Base-by-base conservation (phyloP, 306 rosid species). In the Mimosa pudica region DNA sequence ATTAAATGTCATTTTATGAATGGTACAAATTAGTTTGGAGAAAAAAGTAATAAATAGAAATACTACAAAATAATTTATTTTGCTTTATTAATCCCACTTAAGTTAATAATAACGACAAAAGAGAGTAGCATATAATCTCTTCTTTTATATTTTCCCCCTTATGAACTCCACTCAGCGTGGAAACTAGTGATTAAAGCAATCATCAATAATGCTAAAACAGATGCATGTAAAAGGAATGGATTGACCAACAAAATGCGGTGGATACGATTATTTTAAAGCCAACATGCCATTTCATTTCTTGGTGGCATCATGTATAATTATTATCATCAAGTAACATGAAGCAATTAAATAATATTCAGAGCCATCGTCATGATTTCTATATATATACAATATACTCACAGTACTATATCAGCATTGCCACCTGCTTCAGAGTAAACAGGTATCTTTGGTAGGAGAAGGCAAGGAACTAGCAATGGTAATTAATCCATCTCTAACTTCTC, bases 241-340 rank as follows among this genome's bases (percentile, higher is more conserved):
- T 75, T 12, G 46, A 35, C 60, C 49, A 70, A 60, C 68, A 66
- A 78, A 73, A 69, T 47, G 76, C 20, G 72, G 41, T 73, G 51
- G 72, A 86, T 13, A 7, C 6, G 75, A 47, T 42, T 82, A 72
- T 71, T 75, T 44, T 70, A 62, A 76, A 75, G 61, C 55, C 68
- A 77, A 79, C 85, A 83, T 83, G 88, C 64, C 82, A 71, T 45
- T 14, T 67, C 78, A 77, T 83, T 79, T 84, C 82, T 63, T 67
- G 67, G 69, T 81, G 38, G 65, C 14, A 33, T 64, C 48, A 77
- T 66, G 70, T 73, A 74, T 62, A 45, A n/a, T 73, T 45, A 11
- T 38, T 38, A 38, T 66, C 20, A 54, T 54, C 32, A 65, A 10
- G 69, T 44, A 77, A 57, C 36, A 51, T 73, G 70, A 14, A 38